Conservation (phyloP, 768 basidiomycete species). For the Naganishia friedmannii region DNA sequence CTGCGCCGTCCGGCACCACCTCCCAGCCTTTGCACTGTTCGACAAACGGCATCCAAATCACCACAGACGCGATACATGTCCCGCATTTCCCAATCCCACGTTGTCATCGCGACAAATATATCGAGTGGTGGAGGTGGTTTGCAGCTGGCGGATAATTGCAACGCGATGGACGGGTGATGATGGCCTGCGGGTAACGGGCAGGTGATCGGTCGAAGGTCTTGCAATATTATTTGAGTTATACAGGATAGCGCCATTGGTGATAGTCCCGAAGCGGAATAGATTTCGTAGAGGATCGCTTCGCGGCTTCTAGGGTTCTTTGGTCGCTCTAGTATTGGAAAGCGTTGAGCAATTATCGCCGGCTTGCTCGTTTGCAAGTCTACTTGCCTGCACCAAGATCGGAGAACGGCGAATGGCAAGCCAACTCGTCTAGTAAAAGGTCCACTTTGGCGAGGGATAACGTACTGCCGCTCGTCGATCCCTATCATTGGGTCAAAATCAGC, state of each 20-base stretch:
- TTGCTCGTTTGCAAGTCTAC: neutral
- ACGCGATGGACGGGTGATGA: conserved; percentile 55
- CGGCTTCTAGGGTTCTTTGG: neutral
- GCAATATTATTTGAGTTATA: conserved; percentile 81
- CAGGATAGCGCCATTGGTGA: conserved; percentile 65
- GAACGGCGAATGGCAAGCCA: conserved; percentile 67
- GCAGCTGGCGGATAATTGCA: conserved; percentile 61
- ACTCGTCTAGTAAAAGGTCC: conserved; percentile 68
- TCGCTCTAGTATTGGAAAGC: neutral
- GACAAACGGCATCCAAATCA: conserved; percentile 61
- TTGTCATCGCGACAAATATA: conserved; percentile 64
- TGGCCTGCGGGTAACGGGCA: conserved; percentile 62
- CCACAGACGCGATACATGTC: conserved; percentile 61
- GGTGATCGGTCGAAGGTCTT: conserved; percentile 75
- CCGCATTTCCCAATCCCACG: conserved; percentile 68
- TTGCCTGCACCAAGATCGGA: conserved; percentile 53
- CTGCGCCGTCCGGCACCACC: conserved; percentile 44
- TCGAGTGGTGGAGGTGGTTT: conserved; percentile 61
- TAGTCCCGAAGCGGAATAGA: conserved; percentile 60
- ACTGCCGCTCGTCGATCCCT: conserved; percentile 28
- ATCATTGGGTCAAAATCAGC: neutral
- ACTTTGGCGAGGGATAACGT: conserved; percentile 57
- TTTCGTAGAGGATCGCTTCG: conserved; percentile 56
- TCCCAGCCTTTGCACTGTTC: conserved; percentile 39
- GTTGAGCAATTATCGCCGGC: neutral